Base-by-base conservation (phyloP, 257 asterid species). In the Ehretia macrophylla region DNA sequence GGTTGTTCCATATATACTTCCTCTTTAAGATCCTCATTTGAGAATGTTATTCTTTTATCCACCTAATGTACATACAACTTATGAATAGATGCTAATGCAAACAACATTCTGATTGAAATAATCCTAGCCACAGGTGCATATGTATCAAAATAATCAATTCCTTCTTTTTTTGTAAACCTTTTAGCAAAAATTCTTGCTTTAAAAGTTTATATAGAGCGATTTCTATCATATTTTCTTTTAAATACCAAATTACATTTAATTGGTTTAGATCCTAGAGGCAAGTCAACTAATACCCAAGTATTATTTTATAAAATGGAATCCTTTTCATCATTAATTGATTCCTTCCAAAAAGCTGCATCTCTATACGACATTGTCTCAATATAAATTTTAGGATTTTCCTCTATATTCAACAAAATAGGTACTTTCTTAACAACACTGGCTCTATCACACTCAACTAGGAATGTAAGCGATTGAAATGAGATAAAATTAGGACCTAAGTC, bases 291-390 rank as follows among this genome's bases (percentile, higher is more conserved):
- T 8, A 17, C 13, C 51, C 35, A 58, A 18, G 63, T 27, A 27
- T 27, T 58, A 57, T 57, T 57, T 0, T 10, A 38, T 17, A 57
- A 17, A 0, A 39, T 16, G 0, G 49, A 39, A 17, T 58, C 17
- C 51, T 39, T 58, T 23, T 58, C 52, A 14, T 40, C 63, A 40
- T 40, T 18, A 9, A 35, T 58, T 35, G 63, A 51, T 11, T 58
- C 63, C 16, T 58, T 58, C 37, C 51, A 58, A 6, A 39, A 58
- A 3, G 18, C 17, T 0, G 10, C 63, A 39, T 58, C 8, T 18
- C 63, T 58, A 3, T 35, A 58, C 6, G 1, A 0, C 17, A 17
- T 40, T n/a, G 52, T 51, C 10, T 58, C 20, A 1, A 39, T 10
- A 39, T 8, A 20, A 0, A 32, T 57, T 10, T 19, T 58, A 11